A percentile compares a stretch with the other conserved stretches of the same genome.
phyloP scores from a whole-genome alignment of 1,284 basidiomycete genomes.

The Pseudozyma hubeiensis region DNA sequence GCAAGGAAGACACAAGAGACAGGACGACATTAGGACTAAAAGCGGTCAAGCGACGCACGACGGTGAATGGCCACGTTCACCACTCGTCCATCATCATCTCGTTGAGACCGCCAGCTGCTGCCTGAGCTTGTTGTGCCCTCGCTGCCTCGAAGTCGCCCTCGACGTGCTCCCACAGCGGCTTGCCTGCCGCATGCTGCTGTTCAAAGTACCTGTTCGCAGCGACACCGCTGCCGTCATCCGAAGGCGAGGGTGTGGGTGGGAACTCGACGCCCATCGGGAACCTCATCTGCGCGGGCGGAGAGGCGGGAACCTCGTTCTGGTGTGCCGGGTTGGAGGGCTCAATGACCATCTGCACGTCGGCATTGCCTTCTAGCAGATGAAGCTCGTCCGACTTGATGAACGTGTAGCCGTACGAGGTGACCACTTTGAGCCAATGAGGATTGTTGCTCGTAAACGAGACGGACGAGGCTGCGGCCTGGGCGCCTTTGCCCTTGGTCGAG shows the following conservation, averaged over 20 bases:
- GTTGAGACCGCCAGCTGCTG: conserved; percentile 21
- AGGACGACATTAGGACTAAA: not conserved
- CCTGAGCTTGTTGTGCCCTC: conserved; percentile 7
- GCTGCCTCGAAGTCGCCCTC: conserved; percentile 39
- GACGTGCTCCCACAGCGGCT: conserved; percentile 44
- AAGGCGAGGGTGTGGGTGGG: conserved; percentile 44
- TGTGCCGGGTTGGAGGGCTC: conserved; percentile 26
- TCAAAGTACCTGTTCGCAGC: conserved; percentile 27
- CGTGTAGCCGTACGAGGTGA: conserved; percentile 50
- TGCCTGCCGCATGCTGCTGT: conserved; percentile 21
- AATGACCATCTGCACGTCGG: conserved; percentile 48
- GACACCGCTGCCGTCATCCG: conserved; percentile 36
- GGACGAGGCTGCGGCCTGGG: conserved; percentile 2
- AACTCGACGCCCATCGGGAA: conserved; percentile 45
- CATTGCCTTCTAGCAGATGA: conserved; percentile 43
- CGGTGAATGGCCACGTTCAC: conserved; percentile 1
- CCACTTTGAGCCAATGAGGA: conserved; percentile 51
- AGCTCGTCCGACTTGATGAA: conserved; percentile 49
- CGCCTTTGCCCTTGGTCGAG: conserved; percentile 23
- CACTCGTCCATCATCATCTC: conserved; percentile 56
- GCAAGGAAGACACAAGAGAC: too few species aligned
- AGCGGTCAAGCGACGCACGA: not conserved
- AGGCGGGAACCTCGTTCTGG: conserved; percentile 38
- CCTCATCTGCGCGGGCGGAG: conserved; percentile 36
- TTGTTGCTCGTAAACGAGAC: conserved; percentile 17